Evolutionary conservation across 2,329 filamentous ascomycete genomes (phyloP), one percentile per base, ranked within the genome.

Genomic region (Ramularia collo-cygni): DNA sequence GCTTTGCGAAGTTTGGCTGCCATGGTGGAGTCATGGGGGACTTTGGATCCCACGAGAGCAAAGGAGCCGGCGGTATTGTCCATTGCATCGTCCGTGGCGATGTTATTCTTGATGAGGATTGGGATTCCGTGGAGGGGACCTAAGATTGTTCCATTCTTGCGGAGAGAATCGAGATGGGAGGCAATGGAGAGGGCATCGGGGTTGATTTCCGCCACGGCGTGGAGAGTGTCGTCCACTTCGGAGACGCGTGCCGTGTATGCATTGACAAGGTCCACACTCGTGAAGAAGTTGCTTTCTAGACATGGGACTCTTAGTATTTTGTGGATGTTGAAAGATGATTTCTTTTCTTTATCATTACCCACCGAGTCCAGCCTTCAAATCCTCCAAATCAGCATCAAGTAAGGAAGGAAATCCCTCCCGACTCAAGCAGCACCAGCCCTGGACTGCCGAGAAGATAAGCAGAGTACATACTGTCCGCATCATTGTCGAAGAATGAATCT

Each of bases 71-170:
- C 71, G 1, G 75, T 78, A 46, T 76, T 82, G 52, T 77, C 72
- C 76, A 82, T 79, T 43, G 66, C 57, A 53, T 83, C 78, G 2
- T 62, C 56, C 0, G 79, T 83, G 10, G 73, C 78, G 35, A 84
- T 81, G 54, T 79, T 81, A 60, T 81, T 75, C 58, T 84, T 84
- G 61, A 83, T 67, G 4, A 83, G 60, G 16, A 83, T 72, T 0
- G 79, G 80, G 3, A 83, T 69, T 4, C 80, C 79, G 54, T 83
- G 77, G 0, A 82, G 64, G 2, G 76, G 75, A 1, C 74, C 70
- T 36, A 70, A 56, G 13, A 65, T 44, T 6, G 57, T 69, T 1
- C 73, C 72, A 50, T 61, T 64, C 14, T 58, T 59, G 13, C 75
- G 64, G 51, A 75, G 66, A 9, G 56, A 55, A 52, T 77, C 74